phyloP scores from a whole-genome alignment of 176 grass and related monocot genomes.

The Zea mays region DNA sequence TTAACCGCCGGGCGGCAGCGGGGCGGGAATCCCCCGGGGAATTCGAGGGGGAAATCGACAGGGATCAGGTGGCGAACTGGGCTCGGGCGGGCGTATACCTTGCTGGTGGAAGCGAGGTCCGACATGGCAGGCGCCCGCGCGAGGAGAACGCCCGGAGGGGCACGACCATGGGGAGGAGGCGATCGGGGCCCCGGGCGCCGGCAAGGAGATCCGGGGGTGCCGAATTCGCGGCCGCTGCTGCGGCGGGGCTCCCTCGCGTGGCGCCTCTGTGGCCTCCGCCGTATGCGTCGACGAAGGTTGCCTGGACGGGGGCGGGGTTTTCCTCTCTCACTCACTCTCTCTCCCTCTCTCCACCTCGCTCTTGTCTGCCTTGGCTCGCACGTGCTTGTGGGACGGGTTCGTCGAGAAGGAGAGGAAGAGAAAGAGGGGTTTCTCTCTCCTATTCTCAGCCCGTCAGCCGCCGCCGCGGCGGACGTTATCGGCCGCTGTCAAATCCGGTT shows the following conservation, averaged over 20 bases:
- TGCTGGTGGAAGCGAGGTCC: constrained; percentile 72
- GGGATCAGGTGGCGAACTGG: constrained; percentile 31
- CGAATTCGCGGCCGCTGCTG: not conserved
- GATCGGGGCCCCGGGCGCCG: constrained; percentile 25
- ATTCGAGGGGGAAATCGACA: constrained; percentile 6
- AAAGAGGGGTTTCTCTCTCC: no score
- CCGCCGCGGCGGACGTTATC: no score
- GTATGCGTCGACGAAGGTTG: constrained; percentile 24
- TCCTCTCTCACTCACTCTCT: no score
- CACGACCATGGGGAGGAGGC: constrained; percentile 33
- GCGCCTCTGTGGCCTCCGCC: constrained; percentile 16
- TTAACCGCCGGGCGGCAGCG: not conserved
- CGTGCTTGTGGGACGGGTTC: no score
- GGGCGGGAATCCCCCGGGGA: not conserved
- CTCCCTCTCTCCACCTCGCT: no score
- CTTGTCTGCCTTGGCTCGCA: no score
- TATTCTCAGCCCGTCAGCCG: no score
- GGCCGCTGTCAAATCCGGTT: no score
- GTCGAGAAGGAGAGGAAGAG: no score
- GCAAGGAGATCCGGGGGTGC: constrained; percentile 40
- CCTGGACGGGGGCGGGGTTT: no score
- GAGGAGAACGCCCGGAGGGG: not conserved
- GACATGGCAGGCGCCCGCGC: constrained; percentile 45
- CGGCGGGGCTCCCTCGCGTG: constrained; percentile 10
- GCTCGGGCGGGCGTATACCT: not conserved